phyloP scores from a whole-genome alignment of 306 rosid species.

The Oxytropis ochrocephala region DNA sequence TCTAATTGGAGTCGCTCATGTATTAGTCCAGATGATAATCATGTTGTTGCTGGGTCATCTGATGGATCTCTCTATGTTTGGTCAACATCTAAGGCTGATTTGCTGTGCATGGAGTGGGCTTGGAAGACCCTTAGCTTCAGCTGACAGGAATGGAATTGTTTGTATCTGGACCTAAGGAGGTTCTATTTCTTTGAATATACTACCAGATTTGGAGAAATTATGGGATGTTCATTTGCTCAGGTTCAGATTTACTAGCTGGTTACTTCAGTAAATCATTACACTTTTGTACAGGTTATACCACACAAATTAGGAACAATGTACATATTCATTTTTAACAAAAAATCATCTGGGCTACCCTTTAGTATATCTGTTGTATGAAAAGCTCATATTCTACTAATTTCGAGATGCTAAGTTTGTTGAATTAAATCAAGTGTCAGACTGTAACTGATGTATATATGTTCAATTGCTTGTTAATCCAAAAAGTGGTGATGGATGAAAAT shows the following conservation, averaged over 20 bases:
- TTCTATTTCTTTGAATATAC: constrained; percentile 8
- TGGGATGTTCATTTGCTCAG: neutral
- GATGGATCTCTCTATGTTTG: constrained; percentile 81
- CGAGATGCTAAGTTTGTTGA: neutral
- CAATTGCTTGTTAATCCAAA: neutral
- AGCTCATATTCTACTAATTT: neutral
- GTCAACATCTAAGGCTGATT: constrained; percentile 62
- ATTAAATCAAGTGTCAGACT: neutral
- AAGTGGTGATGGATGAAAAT: neutral
- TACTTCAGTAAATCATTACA: neutral
- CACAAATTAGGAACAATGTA: neutral
- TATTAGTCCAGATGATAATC: constrained; percentile 79
- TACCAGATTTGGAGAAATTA: neutral
- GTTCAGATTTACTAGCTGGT: neutral
- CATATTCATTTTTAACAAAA: neutral
- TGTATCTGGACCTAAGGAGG: constrained; percentile 60
- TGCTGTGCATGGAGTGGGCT: constrained; percentile 87
- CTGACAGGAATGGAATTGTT: constrained; percentile 79
- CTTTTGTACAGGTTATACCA: constrained; percentile 1
- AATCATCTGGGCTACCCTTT: neutral
- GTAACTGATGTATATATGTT: neutral
- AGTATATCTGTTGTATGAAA: neutral
- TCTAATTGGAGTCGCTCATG: constrained; percentile 98
- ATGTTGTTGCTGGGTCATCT: constrained; percentile 82
- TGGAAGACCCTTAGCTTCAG: constrained; percentile 82